Base-by-base conservation (phyloP, 2,329 filamentous ascomycete genomes). In the Sporothrix sp. region DNA sequence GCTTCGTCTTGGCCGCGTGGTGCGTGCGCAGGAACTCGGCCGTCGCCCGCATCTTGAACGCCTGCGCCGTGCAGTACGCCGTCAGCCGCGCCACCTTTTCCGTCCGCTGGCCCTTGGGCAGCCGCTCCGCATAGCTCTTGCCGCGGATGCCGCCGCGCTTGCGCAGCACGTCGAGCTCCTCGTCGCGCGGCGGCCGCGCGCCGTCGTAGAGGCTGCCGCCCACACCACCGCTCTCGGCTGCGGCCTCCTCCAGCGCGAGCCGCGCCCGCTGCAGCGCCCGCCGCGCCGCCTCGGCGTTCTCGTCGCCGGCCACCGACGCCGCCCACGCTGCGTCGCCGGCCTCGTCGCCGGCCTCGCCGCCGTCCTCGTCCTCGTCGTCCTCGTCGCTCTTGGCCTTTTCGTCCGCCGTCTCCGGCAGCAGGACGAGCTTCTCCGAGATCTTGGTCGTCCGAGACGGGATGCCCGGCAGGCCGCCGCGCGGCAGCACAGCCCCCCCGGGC, bases 11-110 rank as follows among this genome's bases (percentile, higher is more conserved):
- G 1, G 90, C 91, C 28, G 85, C 83, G 68, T 98, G 93, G 61
- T 84, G 84, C 57, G 87, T 86, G 59, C 86, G 84, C 54, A 96
- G 73, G 63, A 98, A 98, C 30, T 87, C 81, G 13, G 90, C 88
- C n/a, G 89, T 88, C 23, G 83, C 79, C 59, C 85, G 84, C 69
- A 95, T 81, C 69, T 91, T 95, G 70, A 90, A 97, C 7, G 85
- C 87, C 66, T 96, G 87, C 1, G 93, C 91, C 0, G 89, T 97
- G 66, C 91, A 97, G 66, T 97, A 98, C 10, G 93, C 93, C 52
- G 93, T 98, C 50, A 97, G 79, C 54, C 93, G 78, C 28, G 91
- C 84, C 53, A 98, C 72, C 67, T 93, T 93, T 59, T 95, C 87
- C 11, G 87, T 84, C 51, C 93, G 76, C 62, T 91, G 81, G 20